phyloP scores from a whole-genome alignment of 23 red algal genomes.

The Gracilaria caudata region DNA sequence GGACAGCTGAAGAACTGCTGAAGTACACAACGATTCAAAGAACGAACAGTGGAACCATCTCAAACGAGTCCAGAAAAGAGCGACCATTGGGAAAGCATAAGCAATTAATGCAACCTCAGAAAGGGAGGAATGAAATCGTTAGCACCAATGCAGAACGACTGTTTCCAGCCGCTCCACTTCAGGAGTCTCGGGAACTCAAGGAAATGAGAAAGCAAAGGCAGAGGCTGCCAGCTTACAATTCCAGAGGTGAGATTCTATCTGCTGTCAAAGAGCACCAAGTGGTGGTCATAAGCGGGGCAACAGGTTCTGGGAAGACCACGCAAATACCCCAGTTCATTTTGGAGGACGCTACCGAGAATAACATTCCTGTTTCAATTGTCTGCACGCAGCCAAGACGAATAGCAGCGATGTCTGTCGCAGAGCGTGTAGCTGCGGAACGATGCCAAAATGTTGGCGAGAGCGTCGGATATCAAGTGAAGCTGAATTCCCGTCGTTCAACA shows the following conservation, averaged over 20 bases:
- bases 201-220: constrained; percentile 41
- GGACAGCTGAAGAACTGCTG: constrained; percentile 37
- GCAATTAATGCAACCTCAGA: neutral
- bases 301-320: constrained; percentile 98
- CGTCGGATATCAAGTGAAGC: constrained; percentile 83
- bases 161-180: constrained; percentile 9
- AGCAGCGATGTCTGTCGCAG: constrained; percentile 91
- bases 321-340: constrained; percentile 85
- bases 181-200: constrained; percentile 11
- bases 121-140: neutral
- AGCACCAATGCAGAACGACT: constrained; percentile 4
- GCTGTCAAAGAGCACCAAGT: constrained; percentile 44
- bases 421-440: constrained; percentile 86
- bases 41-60: neutral
- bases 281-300: constrained; percentile 80
- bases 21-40: neutral
- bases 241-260: constrained; percentile 47
- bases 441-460: constrained; percentile 70
- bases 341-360: constrained; percentile 60
- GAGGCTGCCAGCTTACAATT: constrained; percentile 37
- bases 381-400: constrained; percentile 92
- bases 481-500: constrained; percentile 43
- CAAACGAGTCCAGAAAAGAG: neutral
- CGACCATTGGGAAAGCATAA: neutral
- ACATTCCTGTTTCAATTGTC: constrained; percentile 52